These are phyloP conservation scores for Kodamaea kakaduensis DNA, from an alignment of 805 yeast genomes.

Conservation along the genomic window DNA sequence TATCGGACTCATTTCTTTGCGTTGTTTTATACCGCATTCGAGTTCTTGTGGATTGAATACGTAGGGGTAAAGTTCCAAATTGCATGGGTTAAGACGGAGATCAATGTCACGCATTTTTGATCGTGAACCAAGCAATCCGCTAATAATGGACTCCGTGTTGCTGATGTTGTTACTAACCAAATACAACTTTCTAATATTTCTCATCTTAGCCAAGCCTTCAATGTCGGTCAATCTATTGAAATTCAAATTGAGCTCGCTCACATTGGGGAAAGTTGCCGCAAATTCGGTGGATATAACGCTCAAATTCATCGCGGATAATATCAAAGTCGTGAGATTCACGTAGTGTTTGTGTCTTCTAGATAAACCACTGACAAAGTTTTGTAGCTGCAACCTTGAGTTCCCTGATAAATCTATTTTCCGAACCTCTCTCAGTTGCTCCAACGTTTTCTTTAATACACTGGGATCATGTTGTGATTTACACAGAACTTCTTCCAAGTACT, in stretches of 20 bases:
- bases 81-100: conserved; percentile 47
- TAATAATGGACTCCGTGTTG: conserved; percentile 30
- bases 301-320: conserved; percentile 48
- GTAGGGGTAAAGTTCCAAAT: conserved; percentile 46
- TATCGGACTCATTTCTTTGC: conserved; percentile 29
- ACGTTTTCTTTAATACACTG: conserved; percentile 17
- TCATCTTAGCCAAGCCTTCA: conserved; percentile 28
- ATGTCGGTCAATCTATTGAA: conserved; percentile 44
- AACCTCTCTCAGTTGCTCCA: conserved; percentile 14
- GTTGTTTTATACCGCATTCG: conserved; percentile 15
- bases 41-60: conserved; percentile 47
- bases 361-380: conserved; percentile 1
- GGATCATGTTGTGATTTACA: conserved; percentile 32
- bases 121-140: conserved; percentile 29
- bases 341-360: conserved; percentile 17
- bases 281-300: conserved; percentile 35
- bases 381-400: conserved; percentile 18
- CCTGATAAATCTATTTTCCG: conserved; percentile 27
- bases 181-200: conserved; percentile 35
- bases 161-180: conserved; percentile 45
- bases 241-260: conserved; percentile 46
- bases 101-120: conserved; percentile 38
- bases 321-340: conserved; percentile 35
- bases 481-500: conserved; percentile 40
- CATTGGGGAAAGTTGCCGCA: conserved; percentile 40